Percentiles rank a stretch among this genome's conserved stretches.
Evolutionary conservation across 2,329 filamentous ascomycete species (phyloP).

Genomic region (Elsinoe batatas): DNA sequence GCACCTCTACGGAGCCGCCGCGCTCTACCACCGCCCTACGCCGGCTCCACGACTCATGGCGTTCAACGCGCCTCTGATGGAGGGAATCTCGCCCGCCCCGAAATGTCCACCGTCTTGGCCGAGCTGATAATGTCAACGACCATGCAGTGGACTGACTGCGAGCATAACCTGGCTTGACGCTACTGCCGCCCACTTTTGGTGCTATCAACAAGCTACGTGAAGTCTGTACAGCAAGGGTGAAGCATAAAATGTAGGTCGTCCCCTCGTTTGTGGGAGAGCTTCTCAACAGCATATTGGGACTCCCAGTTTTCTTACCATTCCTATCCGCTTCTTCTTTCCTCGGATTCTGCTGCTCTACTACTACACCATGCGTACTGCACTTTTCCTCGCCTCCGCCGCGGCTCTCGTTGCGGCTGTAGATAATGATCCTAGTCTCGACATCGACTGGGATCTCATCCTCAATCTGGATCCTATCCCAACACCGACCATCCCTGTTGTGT

Average conservation of each 20-base stretch:
- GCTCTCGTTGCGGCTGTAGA: background rate
- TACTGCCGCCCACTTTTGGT: background rate
- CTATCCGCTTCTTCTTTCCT: background rate
- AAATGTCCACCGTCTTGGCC: background rate
- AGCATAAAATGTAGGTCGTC: constrained; percentile 5
- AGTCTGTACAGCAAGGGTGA: background rate
- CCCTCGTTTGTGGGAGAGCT: background rate
- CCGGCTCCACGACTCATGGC: constrained; percentile 5
- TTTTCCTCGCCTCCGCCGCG: background rate
- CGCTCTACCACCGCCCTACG: background rate
- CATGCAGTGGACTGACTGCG: background rate
- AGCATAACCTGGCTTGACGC: background rate
- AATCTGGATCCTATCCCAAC: constrained; percentile 1
- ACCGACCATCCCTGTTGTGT: background rate
- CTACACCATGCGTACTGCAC: background rate
- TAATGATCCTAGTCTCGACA: constrained; percentile 2
- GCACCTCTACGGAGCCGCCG: background rate
- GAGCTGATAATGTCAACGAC: background rate
- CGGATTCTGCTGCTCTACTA: background rate
- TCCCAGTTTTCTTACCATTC: background rate
- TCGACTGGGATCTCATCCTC: constrained; percentile 11
- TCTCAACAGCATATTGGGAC: background rate
- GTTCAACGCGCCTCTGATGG: background rate
- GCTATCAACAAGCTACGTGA: background rate
- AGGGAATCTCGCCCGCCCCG: background rate